Percentiles rank a stretch among this genome's conserved stretches.
phyloP scores from a whole-genome alignment of 768 basidiomycete species.

The Trichaptum fuscoviolaceum region DNA sequence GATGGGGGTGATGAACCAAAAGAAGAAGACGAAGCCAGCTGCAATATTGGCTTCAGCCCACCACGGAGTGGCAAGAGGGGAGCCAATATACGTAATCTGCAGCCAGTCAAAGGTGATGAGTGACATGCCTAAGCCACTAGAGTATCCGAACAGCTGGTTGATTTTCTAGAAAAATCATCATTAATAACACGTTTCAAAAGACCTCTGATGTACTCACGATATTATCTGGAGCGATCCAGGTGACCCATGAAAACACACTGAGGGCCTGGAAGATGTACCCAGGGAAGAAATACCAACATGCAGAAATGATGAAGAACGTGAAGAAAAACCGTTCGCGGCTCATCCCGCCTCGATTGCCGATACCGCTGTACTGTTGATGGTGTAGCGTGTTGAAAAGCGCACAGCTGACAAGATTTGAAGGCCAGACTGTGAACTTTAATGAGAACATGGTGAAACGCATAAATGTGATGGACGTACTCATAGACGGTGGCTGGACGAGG shows the following conservation, averaged over 20 bases:
- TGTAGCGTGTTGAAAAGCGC: conserved; percentile 31
- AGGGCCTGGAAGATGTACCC: conserved; percentile 28
- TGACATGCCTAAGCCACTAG: conserved; percentile 55
- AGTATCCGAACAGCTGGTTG: conserved; percentile 67
- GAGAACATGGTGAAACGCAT: neutral
- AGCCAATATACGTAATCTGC: conserved; percentile 44
- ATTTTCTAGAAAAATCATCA: conserved; percentile 27
- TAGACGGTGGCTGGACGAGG: conserved; percentile 25
- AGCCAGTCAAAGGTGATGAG: conserved; percentile 80
- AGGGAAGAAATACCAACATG: conserved; percentile 46
- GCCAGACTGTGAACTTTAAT: conserved; percentile 6
- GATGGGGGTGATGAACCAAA: conserved; percentile 38
- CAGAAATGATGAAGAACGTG: conserved; percentile 52
- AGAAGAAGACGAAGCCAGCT: conserved; percentile 60
- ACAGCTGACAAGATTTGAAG: conserved; percentile 21
- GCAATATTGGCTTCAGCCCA: conserved; percentile 75
- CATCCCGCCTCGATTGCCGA: conserved; percentile 56
- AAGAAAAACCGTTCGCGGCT: conserved; percentile 76
- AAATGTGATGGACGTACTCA: conserved; percentile 8
- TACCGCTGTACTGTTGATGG: conserved; percentile 59
- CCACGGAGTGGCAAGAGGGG: conserved; percentile 77
- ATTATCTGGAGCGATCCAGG: conserved; percentile 27
- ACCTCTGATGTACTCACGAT: conserved; percentile 34
- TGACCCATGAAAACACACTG: conserved; percentile 26
- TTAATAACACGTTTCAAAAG: conserved; percentile 8